Evolutionary conservation across 2,329 filamentous ascomycete species (phyloP).

Genomic region (Dactylellina drechsleri): DNA sequence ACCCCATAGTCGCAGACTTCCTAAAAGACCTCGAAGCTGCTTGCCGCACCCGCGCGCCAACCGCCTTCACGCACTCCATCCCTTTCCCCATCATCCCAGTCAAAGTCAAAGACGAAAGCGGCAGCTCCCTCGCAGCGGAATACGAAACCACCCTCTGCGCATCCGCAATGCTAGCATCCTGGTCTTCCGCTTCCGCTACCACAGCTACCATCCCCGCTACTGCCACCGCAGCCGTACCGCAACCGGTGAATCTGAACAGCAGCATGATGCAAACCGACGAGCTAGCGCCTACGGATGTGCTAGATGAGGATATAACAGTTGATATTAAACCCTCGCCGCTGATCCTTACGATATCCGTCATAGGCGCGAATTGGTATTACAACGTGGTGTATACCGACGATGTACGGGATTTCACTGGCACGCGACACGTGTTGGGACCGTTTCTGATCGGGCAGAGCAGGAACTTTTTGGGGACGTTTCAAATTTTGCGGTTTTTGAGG

Average conservation of each 20-base stretch:
- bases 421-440: slow-evolving; percentile 39
- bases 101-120: slow-evolving; percentile 50
- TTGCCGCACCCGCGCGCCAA: slow-evolving; percentile 44
- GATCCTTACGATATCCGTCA: slow-evolving; percentile 43
- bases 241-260: slow-evolving; percentile 28
- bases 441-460: slow-evolving; percentile 45
- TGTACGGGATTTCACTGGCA: slow-evolving; percentile 47
- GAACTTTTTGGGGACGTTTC: slow-evolving; percentile 46
- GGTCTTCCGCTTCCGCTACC: slow-evolving; percentile 48
- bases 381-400: slow-evolving; percentile 53
- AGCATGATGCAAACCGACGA: slow-evolving; percentile 51
- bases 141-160: slow-evolving; percentile 53
- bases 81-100: slow-evolving; percentile 48
- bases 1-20: slow-evolving; percentile 43
- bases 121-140: slow-evolving; percentile 49
- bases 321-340: slow-evolving; percentile 47
- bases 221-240: slow-evolving; percentile 21
- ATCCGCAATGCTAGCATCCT: slow-evolving; percentile 48
- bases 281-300: slow-evolving; percentile 29
- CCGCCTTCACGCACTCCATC: slow-evolving; percentile 47
- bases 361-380: slow-evolving; percentile 54
- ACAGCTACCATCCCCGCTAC: slow-evolving; percentile 44
- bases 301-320: slow-evolving; percentile 34
- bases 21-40: slow-evolving; percentile 47
- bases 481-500: slow-evolving; percentile 48